phyloP scores from a whole-genome alignment of 495 filamentous ascomycete genomes.

The Daldinia grandis region DNA sequence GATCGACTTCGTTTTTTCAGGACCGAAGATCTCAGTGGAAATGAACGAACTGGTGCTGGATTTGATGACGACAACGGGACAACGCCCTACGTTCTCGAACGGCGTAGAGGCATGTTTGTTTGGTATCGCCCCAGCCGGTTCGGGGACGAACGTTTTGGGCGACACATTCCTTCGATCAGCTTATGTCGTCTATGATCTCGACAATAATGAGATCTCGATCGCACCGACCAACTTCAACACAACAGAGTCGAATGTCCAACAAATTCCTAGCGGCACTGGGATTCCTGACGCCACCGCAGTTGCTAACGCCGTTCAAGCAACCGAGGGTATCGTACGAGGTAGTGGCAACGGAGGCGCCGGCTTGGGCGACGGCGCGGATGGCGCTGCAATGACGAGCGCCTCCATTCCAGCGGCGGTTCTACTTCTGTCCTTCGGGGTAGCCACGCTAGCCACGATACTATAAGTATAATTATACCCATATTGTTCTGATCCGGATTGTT shows the following conservation, averaged over 20 bases:
- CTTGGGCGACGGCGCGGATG: constrained; percentile 6
- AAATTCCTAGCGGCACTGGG: constrained; percentile 73
- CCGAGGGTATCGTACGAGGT: constrained; percentile 46
- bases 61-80: constrained; percentile 57
- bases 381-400: constrained; percentile 1
- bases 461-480: constrained; percentile 2
- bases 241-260: constrained; percentile 67
- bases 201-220: constrained; percentile 86
- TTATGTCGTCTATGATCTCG: constrained; percentile 91
- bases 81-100: constrained; percentile 65
- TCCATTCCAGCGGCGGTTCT: constrained; percentile 21
- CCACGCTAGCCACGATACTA: constrained; percentile 22
- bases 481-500: constrained; percentile 18
- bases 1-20: constrained; percentile 75
- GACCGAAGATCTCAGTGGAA: constrained; percentile 72
- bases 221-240: constrained; percentile 87
- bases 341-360: constrained; percentile 35
- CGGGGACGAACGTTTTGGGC: constrained; percentile 76
- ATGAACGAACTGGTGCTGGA: constrained; percentile 82
- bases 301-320: constrained; percentile 67
- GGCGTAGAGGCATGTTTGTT: constrained; percentile 73
- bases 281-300: constrained; percentile 79
- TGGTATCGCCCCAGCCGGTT: constrained; percentile 75
- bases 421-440: constrained; percentile 23
- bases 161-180: constrained; percentile 93